Evolutionary conservation across 2,329 filamentous ascomycete genomes (phyloP), one percentile per base, ranked within the genome.

Genomic region (Sporothrix pallida): DNA sequence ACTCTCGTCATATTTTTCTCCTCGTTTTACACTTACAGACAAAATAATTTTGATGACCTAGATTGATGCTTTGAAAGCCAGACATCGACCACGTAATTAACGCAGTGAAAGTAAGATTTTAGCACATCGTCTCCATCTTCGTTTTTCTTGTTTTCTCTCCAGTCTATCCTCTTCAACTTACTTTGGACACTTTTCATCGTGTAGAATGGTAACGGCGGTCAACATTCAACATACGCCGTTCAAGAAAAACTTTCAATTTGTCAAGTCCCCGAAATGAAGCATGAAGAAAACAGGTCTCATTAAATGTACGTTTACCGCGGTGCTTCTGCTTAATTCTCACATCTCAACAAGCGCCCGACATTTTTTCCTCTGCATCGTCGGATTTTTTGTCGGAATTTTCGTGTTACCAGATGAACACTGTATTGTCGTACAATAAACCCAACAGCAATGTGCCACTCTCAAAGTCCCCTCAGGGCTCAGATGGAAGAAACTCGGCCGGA

Each of bases 341-440:
- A 56, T 62, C 31, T 62, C 69, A 8, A 20, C 60, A 12, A 65
- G 60, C 37, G 37, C 20, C 26, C 54, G 37, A 68, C 31, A 9
- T 62, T 50, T 69, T 12, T 37, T 58, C 37, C 23, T 48, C 8
- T 48, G 17, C 48, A 50, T 52, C 17, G 65, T 68, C 65, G 65
- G 65, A n/a, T 50, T 50, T 52, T 68, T 31, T 48, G 65, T 68
- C 65, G 65, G 65, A 1, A 37, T 17, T 37, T n/a, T 20, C 23
- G 48, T 52, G 20, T 26, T 15, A 68, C 23, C 46, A 12, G 23
- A 52, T 12, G 46, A 23, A 68, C 65, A 26, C 44, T 15, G 23
- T 50, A 50, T 10, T 20, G 1, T 15, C 63, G 23, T 26, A 26
- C 23, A 26, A 20, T 31, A 8, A 23, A 48, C 42, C 48, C 44